phyloP scores from a whole-genome alignment of 345 rosid genomes.

The Eucalyptus cloeziana region DNA sequence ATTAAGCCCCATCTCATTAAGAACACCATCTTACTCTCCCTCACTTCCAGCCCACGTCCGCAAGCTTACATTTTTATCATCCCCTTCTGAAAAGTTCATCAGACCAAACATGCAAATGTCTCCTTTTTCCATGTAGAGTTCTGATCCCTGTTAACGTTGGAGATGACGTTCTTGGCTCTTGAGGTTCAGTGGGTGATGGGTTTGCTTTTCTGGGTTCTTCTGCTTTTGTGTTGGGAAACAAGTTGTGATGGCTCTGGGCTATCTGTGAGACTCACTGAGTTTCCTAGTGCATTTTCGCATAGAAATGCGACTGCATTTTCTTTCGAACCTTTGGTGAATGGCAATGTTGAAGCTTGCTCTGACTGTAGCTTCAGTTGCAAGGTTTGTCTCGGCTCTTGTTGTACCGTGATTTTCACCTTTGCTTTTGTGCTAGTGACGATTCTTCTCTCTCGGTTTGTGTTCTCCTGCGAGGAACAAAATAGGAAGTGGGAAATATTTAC shows the following conservation, averaged over 20 bases:
- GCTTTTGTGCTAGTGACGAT: background rate
- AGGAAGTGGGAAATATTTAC: background rate
- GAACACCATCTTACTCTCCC: background rate
- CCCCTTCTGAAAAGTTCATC: background rate
- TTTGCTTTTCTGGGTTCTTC: background rate
- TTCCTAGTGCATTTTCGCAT: constrained; percentile 28
- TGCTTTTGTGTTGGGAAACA: background rate
- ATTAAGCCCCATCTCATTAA: background rate
- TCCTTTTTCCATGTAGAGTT: background rate
- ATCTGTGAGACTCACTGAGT: background rate
- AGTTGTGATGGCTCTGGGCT: background rate
- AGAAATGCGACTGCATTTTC: constrained; percentile 53
- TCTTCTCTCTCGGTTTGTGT: background rate
- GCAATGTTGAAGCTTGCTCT: constrained; percentile 31
- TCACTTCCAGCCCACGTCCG: background rate
- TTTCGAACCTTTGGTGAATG: constrained; percentile 41
- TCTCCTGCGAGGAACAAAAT: background rate
- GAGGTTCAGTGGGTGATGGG: constrained; percentile 8
- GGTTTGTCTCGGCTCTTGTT: constrained; percentile 22
- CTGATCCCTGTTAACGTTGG: background rate
- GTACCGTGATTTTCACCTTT: background rate
- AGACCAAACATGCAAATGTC: background rate
- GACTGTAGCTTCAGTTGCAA: constrained; percentile 57
- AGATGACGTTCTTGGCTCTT: background rate
- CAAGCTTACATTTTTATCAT: background rate